These are phyloP conservation scores for Elongisporangium anandrum DNA, from an alignment of 352 stramenopile genomes.

Conservation along the genomic window DNA sequence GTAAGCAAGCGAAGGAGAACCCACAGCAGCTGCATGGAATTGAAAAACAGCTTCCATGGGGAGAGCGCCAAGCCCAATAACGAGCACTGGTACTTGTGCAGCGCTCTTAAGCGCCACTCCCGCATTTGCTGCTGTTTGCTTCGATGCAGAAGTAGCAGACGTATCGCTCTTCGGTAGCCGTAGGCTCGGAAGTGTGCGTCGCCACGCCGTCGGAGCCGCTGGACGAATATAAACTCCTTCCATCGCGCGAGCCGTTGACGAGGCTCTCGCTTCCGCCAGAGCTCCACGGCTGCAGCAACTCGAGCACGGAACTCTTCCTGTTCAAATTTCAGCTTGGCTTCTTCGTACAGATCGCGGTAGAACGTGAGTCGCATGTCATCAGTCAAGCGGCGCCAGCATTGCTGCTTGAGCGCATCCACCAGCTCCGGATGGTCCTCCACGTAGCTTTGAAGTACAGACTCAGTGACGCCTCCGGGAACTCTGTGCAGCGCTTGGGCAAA, in stretches of 20 bases:
- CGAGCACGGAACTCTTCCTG: conserved; percentile 27
- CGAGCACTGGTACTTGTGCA: conserved; percentile 11
- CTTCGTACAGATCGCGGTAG: conserved; percentile 40
- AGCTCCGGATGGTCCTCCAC: conserved; percentile 21
- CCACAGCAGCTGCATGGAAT: conserved; percentile 45
- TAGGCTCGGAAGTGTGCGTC: conserved; percentile 21
- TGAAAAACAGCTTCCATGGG: conserved; percentile 33
- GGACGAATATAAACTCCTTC: conserved; percentile 34
- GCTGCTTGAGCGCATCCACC: conserved; percentile 18
- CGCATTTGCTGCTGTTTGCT: conserved; percentile 20
- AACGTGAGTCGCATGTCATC: conserved; percentile 55
- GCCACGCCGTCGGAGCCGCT: conserved; percentile 21
- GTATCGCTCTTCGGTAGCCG: conserved; percentile 19
- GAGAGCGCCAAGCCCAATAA: conserved; percentile 27
- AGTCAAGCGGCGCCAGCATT: conserved; percentile 49
- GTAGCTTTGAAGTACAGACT: conserved; percentile 12
- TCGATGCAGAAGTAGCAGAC: conserved; percentile 15
- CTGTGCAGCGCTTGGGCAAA: conserved; percentile 22
- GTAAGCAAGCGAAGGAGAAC: not conserved
- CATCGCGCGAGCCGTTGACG: conserved; percentile 35
- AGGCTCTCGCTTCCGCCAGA: conserved; percentile 48
- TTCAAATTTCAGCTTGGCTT: conserved; percentile 30
- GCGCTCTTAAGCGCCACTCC: conserved; percentile 11
- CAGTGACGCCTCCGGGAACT: conserved; percentile 3
- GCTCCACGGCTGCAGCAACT: conserved; percentile 24